A percentile compares a stretch with the other conserved stretches of the same genome.
Evolutionary conservation across 371 early-diverging fungal species (phyloP).

Genomic region (Zychaea mexicana): DNA sequence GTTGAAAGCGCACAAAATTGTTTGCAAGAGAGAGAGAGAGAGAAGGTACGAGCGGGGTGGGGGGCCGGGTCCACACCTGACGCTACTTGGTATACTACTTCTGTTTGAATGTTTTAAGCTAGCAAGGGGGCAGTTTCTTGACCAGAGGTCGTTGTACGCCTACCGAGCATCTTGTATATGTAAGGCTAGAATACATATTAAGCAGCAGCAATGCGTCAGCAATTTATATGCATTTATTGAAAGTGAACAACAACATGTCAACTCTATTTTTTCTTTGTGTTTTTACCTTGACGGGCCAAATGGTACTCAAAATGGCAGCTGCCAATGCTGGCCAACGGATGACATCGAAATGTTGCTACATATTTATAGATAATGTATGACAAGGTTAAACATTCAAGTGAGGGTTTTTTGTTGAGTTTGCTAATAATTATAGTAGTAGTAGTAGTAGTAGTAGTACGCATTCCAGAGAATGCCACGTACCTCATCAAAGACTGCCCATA

Average conservation of each 20-base stretch:
- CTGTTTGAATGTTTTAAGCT: neutral
- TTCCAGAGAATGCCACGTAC: too few relatives aligned
- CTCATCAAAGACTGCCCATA: slow-evolving; percentile 43
- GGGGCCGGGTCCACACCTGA: too few relatives aligned
- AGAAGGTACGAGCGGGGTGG: too few relatives aligned
- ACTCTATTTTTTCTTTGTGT: neutral
- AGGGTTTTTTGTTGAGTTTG: too few relatives aligned
- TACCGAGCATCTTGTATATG: neutral
- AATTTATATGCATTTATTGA: neutral
- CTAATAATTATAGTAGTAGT: too few relatives aligned
- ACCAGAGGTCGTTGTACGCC: neutral
- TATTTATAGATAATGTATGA: slow-evolving; percentile 10
- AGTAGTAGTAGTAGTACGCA: too few relatives aligned
- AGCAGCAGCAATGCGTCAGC: neutral
- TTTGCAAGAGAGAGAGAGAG: too few relatives aligned
- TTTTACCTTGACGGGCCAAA: slow-evolving; percentile 47
- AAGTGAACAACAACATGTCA: too few relatives aligned
- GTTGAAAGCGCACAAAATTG: too few relatives aligned
- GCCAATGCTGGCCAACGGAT: slow-evolving; percentile 54
- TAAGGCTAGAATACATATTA: neutral
- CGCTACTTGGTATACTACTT: too few relatives aligned
- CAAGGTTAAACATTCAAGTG: slow-evolving; percentile 13
- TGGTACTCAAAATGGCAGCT: slow-evolving; percentile 48
- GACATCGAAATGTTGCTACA: slow-evolving; percentile 23
- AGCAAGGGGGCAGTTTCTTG: neutral